Conservation (phyloP, 768 basidiomycete genomes). For the Tubosaeta brunneosetosa region DNA sequence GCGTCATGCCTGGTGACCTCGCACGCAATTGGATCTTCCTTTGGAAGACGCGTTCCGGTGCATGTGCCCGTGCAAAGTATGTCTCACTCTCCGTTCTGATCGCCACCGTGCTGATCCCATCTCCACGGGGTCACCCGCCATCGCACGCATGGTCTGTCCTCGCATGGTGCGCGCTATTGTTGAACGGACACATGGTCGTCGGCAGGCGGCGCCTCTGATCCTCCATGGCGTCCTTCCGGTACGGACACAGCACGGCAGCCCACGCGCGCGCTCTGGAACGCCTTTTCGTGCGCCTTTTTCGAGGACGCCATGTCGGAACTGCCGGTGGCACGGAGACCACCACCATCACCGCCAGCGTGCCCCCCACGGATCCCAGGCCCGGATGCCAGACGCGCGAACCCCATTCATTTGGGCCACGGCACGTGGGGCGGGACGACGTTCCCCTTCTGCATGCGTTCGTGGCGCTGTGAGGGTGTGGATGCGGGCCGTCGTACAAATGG, state of each 20-base stretch:
- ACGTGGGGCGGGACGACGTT: too few relatives aligned
- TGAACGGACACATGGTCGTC: constrained; percentile 22
- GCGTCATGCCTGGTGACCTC: background rate
- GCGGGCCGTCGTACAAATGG: too few relatives aligned
- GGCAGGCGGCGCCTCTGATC: constrained; percentile 6
- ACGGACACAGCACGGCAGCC: constrained; percentile 63
- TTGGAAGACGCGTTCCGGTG: constrained; percentile 65
- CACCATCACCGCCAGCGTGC: background rate
- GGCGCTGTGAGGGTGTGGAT: too few relatives aligned
- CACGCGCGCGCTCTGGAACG: constrained; percentile 24
- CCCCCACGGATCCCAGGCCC: background rate
- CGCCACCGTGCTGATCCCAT: constrained; percentile 2
- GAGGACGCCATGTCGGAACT: constrained; percentile 4
- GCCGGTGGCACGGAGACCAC: background rate
- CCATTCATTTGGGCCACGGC: background rate
- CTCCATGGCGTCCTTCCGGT: constrained; percentile 15
- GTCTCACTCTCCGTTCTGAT: constrained; percentile 22
- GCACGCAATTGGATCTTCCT: constrained; percentile 44
- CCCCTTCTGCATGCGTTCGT: too few relatives aligned
- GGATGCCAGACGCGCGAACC: background rate
- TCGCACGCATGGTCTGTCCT: constrained; percentile 62
- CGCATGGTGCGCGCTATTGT: constrained; percentile 52
- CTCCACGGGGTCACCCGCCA: constrained; percentile 46
- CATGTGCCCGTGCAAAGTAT: constrained; percentile 64
- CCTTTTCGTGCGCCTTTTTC: too few relatives aligned